Evolutionary conservation across 352 stramenopile genomes (phyloP).

Genomic region (Phytophthora agathidicida): DNA sequence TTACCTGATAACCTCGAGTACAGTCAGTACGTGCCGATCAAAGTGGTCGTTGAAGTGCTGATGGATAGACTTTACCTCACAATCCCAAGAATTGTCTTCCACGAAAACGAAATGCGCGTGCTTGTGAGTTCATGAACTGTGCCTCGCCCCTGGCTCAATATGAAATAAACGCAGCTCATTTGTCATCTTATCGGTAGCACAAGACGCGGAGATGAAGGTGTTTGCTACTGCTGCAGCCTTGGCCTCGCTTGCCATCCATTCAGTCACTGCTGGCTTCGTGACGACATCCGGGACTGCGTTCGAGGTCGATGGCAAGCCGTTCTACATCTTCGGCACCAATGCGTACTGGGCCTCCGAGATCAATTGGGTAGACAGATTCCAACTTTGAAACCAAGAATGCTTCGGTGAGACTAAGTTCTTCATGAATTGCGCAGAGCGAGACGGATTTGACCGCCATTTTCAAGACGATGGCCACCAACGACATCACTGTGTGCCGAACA

Average conservation of each 20-base stretch:
- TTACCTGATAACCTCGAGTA: too few relatives aligned
- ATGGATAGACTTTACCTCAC: too few relatives aligned
- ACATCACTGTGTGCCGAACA: slow-evolving; percentile 28
- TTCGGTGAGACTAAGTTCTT: too few relatives aligned
- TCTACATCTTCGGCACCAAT: slow-evolving; percentile 36
- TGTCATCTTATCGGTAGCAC: too few relatives aligned
- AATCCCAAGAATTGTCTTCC: too few relatives aligned
- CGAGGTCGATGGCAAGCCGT: slow-evolving; percentile 22
- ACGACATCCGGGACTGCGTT: slow-evolving; percentile 20
- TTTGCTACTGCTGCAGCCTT: background rate
- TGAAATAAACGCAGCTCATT: background rate
- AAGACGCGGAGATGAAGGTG: background rate
- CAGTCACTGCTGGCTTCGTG: slow-evolving; percentile 10
- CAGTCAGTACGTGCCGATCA: too few relatives aligned
- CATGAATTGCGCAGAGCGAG: slow-evolving; percentile 25
- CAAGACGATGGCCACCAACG: slow-evolving; percentile 22
- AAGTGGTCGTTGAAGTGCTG: too few relatives aligned
- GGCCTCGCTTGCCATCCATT: background rate
- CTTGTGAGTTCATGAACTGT: slow-evolving; percentile 2
- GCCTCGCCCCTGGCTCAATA: background rate
- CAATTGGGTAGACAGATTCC: slow-evolving; percentile 18
- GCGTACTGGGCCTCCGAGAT: slow-evolving; percentile 29
- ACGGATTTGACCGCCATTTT: slow-evolving; percentile 28
- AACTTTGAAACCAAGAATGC: too few relatives aligned
- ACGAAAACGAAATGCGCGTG: too few relatives aligned